Conservation (phyloP, 768 basidiomycete species). For the Trametes elegans region DNA sequence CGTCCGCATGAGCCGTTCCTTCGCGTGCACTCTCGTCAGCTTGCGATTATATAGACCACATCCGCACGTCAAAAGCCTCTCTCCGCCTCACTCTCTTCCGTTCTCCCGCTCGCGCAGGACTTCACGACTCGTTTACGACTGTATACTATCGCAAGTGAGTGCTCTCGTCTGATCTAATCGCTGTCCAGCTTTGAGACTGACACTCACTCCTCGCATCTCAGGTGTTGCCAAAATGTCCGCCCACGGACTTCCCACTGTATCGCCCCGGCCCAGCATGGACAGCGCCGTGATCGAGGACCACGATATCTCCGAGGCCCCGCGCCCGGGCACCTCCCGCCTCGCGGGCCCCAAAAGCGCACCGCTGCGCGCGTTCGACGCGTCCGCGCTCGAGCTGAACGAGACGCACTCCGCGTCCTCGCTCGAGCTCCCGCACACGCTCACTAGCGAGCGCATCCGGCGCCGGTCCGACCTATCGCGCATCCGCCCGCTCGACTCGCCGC, state of each 20-base stretch:
- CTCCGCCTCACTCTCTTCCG: too few relatives aligned
- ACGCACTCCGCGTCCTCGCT: slow-evolving; percentile 18
- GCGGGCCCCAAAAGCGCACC: not conserved
- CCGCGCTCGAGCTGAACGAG: slow-evolving; percentile 14
- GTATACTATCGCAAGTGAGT: too few relatives aligned
- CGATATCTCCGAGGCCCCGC: not conserved
- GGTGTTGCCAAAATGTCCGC: not conserved
- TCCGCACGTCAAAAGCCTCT: too few relatives aligned
- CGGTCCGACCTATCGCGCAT: slow-evolving; percentile 19
- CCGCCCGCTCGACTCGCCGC: slow-evolving; percentile 8
- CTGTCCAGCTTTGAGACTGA: not conserved
- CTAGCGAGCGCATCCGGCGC: slow-evolving; percentile 20
- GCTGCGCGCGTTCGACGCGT: not conserved
- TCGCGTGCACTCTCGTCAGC: too few relatives aligned
- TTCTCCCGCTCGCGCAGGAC: too few relatives aligned
- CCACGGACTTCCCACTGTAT: not conserved
- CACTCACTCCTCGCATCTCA: not conserved
- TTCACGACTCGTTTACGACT: too few relatives aligned
- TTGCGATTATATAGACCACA: too few relatives aligned
- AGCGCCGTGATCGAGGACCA: not conserved
- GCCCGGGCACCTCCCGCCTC: not conserved
- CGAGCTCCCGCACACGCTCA: slow-evolving; percentile 16
- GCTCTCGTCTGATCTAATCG: too few relatives aligned
- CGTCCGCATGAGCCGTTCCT: not conserved
- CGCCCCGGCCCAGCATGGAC: not conserved